Evolutionary conservation across 192 early-diverging fungal genomes (phyloP), one percentile per base, ranked within the genome.

Genomic region (Coemansia sp.): DNA sequence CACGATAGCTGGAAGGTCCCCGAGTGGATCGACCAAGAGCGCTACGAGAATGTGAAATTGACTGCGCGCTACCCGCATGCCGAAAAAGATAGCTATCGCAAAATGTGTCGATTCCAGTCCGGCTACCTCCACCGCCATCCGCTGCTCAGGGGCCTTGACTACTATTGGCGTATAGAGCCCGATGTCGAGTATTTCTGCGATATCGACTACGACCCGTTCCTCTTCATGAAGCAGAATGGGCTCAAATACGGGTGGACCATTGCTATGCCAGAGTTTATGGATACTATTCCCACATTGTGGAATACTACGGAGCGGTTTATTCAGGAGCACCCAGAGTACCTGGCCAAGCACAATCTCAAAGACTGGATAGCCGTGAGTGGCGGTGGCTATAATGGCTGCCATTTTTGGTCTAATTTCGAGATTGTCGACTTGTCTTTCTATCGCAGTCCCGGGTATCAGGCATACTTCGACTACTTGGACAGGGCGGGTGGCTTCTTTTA

Each of bases 401-500:
- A 92, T 60, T 91, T 88, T 58, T 93, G 93, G 92, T 88, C 87
- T 42, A 95, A 95, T 60, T 95, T 95, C 82, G 94, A 95, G 73
- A 94, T 95, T 61, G 91, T 83, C 31, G 78, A 88, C 60, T 67
- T 94, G 53, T 83, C 87, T 21, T 88, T 94, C 55, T 91, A 88
- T 63, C 73, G 90, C 51, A 71, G 72, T 48, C 37, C 73, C 8
- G 53, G 76, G 39, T 92, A 92, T 66, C 59, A 69, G 36, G 76
- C 75, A 35, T 93, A 85, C 62, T 92, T 93, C 66, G 75, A 89
- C 21, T 84, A 87, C 38, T 74, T 95, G 26, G 94, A 95, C 63
- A 67, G 85, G 43, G 65, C 84, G 2, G 93, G 94, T 34, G 94
- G 94, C 9, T 94, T 94, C 84, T 95, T 91, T 64, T 95, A 95